Percentiles rank a stretch among this genome's conserved stretches.
phyloP scores from a whole-genome alignment of 202 grass and related monocot genomes.

The Hordeum pubiflorum region DNA sequence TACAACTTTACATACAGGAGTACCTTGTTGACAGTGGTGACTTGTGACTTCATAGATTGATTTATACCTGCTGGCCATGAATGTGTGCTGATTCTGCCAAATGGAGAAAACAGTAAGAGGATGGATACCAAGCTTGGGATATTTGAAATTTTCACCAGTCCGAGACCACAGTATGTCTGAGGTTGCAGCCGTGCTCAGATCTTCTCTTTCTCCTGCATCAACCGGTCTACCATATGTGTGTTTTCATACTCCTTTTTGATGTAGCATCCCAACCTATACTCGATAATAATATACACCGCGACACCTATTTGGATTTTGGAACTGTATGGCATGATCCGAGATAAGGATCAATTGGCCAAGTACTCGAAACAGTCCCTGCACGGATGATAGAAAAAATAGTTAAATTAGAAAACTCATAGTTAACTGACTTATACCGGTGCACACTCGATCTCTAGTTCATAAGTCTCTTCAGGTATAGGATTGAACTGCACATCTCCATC shows the following conservation, averaged over 20 bases:
- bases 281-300: not conserved
- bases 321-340: not conserved
- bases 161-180: not conserved
- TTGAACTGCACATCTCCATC: not conserved
- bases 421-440: not conserved
- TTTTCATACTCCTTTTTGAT: not conserved
- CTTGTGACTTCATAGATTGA: not conserved
- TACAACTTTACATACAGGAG: not conserved
- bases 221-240: not conserved
- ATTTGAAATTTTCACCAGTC: not conserved
- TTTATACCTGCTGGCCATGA: not conserved
- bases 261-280: not conserved
- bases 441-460: not conserved
- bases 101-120: not conserved
- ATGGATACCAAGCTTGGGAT: not conserved
- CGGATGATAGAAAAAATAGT: not conserved
- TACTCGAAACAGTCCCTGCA: not conserved
- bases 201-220: not conserved
- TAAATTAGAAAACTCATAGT: not conserved
- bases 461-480: not conserved
- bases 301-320: not conserved
- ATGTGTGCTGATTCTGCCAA: not conserved
- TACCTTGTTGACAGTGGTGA: not conserved
- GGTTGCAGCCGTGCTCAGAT: not conserved
- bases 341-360: not conserved